Evolutionary conservation across 768 basidiomycete genomes (phyloP).

Genomic region (Calvatia gigantea): DNA sequence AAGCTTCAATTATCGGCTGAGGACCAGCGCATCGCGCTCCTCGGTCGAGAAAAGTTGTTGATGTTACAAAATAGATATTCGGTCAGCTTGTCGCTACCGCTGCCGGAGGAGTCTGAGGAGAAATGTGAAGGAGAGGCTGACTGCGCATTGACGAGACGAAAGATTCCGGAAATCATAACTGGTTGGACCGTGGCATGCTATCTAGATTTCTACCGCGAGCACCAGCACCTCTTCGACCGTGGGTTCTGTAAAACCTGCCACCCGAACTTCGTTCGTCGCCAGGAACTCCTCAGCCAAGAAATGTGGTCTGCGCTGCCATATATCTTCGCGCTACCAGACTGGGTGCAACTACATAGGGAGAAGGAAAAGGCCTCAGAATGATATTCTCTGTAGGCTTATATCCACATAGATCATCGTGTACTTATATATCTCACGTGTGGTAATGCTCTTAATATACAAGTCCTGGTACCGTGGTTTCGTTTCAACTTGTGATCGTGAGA

Average conservation of each 20-base stretch:
- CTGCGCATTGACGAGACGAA: slow-evolving; percentile 18
- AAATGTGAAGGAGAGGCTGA: slow-evolving; percentile 14
- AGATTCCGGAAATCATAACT: slow-evolving; percentile 22
- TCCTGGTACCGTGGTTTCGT: too few relatives aligned
- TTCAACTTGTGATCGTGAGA: too few relatives aligned
- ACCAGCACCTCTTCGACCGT: slow-evolving; percentile 16
- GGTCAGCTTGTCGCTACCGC: background rate
- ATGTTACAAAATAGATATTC: slow-evolving; percentile 17
- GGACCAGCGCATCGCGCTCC: slow-evolving; percentile 26
- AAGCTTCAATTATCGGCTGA: slow-evolving; percentile 20
- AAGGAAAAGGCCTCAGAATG: slow-evolving; percentile 20
- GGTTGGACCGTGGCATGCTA: slow-evolving; percentile 29
- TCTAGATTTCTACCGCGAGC: slow-evolving; percentile 30
- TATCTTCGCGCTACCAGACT: slow-evolving; percentile 26
- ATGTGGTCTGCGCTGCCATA: slow-evolving; percentile 30
- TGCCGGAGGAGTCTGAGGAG: slow-evolving; percentile 11
- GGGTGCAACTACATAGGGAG: slow-evolving; percentile 24
- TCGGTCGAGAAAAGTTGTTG: slow-evolving; percentile 24
- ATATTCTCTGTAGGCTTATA: slow-evolving; percentile 1
- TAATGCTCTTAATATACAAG: background rate
- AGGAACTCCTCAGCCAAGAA: slow-evolving; percentile 18
- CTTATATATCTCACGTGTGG: background rate
- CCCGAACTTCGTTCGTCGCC: slow-evolving; percentile 16
- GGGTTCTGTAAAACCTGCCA: slow-evolving; percentile 24
- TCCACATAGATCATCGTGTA: background rate